Evolutionary conservation across 2,329 filamentous ascomycete species (phyloP), one percentile per base, ranked within the genome.

Genomic region (Fusarium aywerte): DNA sequence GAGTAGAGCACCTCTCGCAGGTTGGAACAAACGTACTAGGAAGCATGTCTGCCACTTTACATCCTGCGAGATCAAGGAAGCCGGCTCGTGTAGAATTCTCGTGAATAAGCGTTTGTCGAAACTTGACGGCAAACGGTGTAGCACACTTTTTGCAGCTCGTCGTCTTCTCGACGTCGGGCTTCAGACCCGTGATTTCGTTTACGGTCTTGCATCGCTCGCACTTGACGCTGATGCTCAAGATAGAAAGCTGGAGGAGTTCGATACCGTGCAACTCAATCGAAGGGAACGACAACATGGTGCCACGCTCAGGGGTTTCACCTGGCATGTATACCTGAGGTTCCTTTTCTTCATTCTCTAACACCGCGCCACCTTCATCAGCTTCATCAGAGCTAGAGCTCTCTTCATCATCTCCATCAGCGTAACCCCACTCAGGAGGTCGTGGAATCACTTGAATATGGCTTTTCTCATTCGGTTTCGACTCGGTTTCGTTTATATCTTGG

Each of bases 1-100:
- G 73, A 1, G 89, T 91, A 29, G 92, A 96, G 78, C 92, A 96
- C 72, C 86, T 84, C 2, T 86, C 84, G 76, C 92, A 96, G 1
- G 91, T 94, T 16, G 92, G 92, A 29, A 91, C 80, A 79, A 96
- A 95, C 38, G 88, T 89, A 77, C 91, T 93, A 53, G 91, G 90
- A 12, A 96, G 85, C 82, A 96, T 86, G 74, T 96, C 92, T 43
- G 88, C 83, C 10, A 92, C 85, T 7, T 87, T 89, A 78, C 91
- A 94, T 16, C 91, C 91, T 25, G 90, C 85, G 11, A 92, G 79
- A 75, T 96, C 92, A 58, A 96, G 78, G 75, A 94, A 94, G 6
- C 92, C 92, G 13, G 91, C 92, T 58, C 91, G 83, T n/a, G 86
- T 84, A 5, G 91, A 92, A 78, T 89, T 86, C 51, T 85, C 82